Conservation (phyloP, 352 stramenopile genomes). For the Aphanomyces invadans region DNA sequence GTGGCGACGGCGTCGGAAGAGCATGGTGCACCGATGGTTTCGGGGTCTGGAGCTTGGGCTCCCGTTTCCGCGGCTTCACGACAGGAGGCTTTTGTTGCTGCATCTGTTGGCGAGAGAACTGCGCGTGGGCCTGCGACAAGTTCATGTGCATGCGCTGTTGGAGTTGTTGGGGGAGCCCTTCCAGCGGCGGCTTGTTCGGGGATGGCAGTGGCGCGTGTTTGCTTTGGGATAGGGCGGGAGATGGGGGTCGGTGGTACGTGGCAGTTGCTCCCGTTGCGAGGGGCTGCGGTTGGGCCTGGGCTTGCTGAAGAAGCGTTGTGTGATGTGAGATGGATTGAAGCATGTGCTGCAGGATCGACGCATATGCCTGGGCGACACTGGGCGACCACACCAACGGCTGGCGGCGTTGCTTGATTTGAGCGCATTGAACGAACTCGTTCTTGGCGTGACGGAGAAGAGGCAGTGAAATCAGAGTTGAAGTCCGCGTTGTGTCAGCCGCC, state of each 20-base stretch:
- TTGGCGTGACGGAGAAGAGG: slow-evolving; percentile 21
- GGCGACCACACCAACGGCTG: slow-evolving; percentile 20
- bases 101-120: not conserved
- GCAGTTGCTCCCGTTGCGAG: not conserved
- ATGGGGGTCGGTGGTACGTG: not conserved
- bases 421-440: slow-evolving; percentile 25
- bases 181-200: not conserved
- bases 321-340: slow-evolving; percentile 12
- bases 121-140: not conserved
- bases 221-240: not conserved
- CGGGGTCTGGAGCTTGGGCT: not conserved
- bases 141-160: slow-evolving; percentile 9
- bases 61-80: not conserved
- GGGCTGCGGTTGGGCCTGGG: not conserved
- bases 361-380: slow-evolving; percentile 4
- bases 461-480: not conserved
- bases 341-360: slow-evolving; percentile 16
- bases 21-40: not conserved
- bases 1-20: not conserved
- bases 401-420: slow-evolving; percentile 22
- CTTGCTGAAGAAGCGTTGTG: not conserved
- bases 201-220: not conserved
- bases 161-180: not conserved
- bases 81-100: not conserved
- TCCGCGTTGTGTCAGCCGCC: not conserved